These are phyloP conservation scores for Leccinum imitatum DNA, from an alignment of 768 basidiomycete species.

Conservation along the genomic window DNA sequence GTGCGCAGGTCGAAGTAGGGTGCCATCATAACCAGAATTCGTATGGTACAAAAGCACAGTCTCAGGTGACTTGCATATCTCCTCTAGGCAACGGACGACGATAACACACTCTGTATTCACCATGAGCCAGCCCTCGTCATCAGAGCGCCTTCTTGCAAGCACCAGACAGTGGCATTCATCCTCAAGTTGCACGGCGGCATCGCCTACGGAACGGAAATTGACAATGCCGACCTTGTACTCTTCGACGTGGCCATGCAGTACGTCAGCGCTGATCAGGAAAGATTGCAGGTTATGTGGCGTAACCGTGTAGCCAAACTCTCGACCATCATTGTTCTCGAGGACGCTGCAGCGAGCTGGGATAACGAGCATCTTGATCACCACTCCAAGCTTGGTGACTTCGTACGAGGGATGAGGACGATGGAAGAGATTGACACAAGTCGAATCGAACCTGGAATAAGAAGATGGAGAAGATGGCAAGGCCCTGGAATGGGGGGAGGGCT, in stretches of 20 bases:
- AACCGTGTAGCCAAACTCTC: slow-evolving; percentile 13
- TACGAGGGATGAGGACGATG: slow-evolving; percentile 12
- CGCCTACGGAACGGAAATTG: slow-evolving; percentile 4
- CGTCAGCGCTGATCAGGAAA: slow-evolving; percentile 11
- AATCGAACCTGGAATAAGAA: slow-evolving; percentile 11
- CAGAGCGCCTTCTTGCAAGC: slow-evolving; percentile 6
- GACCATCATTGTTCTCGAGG: slow-evolving; percentile 10
- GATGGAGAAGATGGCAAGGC: slow-evolving; percentile 11
- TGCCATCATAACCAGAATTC: slow-evolving; percentile 1
- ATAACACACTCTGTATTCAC: slow-evolving; percentile 19
- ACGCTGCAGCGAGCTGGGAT: slow-evolving; percentile 11
- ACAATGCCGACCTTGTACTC: slow-evolving; percentile 13
- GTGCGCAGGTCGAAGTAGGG: neutral
- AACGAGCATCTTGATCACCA: slow-evolving; percentile 11
- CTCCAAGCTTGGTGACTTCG: slow-evolving; percentile 16
- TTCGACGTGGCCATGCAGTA: neutral
- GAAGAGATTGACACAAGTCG: neutral
- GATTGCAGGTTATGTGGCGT: slow-evolving; percentile 4
- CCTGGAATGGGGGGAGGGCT: slow-evolving; percentile 13
- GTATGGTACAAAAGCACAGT: slow-evolving; percentile 9
- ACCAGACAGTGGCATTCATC: slow-evolving; percentile 15
- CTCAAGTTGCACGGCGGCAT: neutral
- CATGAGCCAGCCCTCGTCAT: slow-evolving; percentile 14
- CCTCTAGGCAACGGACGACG: slow-evolving; percentile 11
- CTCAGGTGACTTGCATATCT: slow-evolving; percentile 1